Conservation (phyloP, 371 early-diverging fungal genomes). For the Syncephalis plumigaleata region DNA sequence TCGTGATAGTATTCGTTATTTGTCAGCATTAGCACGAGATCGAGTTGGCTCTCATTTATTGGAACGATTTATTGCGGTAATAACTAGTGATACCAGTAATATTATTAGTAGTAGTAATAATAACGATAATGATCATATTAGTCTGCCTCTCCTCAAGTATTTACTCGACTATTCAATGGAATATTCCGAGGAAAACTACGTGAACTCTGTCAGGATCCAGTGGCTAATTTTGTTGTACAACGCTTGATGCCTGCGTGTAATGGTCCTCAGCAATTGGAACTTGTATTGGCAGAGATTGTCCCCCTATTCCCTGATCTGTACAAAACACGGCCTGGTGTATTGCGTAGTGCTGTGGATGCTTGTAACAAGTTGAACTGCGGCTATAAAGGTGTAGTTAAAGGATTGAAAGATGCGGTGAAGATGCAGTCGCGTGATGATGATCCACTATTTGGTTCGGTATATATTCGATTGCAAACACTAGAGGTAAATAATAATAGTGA, state of each 20-base stretch:
- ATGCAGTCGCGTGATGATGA: constrained; percentile 23
- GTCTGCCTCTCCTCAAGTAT: constrained; percentile 29
- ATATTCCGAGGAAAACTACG: constrained; percentile 38
- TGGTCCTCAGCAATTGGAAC: constrained; percentile 31
- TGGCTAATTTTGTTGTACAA: constrained; percentile 74
- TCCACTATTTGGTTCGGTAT: constrained; percentile 32
- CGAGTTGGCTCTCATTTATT: constrained; percentile 45
- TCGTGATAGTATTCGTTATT: constrained; percentile 28
- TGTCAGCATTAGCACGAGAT: constrained; percentile 34
- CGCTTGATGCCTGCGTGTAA: constrained; percentile 37
- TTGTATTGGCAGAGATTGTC: constrained; percentile 34
- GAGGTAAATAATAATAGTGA: constrained; percentile 15
- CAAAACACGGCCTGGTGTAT: constrained; percentile 35
- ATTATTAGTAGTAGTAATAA: constrained; percentile 14
- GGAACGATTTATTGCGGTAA: constrained; percentile 10
- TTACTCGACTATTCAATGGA: constrained; percentile 38
- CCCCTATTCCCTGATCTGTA: constrained; percentile 33
- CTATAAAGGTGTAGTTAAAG: constrained; percentile 35
- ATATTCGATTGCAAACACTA: constrained; percentile 36
- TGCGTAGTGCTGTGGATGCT: constrained; percentile 44
- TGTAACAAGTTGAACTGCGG: constrained; percentile 32
- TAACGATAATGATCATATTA: too few relatives aligned
- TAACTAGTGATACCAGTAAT: too few relatives aligned
- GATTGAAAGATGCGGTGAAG: constrained; percentile 31
- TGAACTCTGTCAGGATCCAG: constrained; percentile 42